phyloP scores from a whole-genome alignment of 179 eudicot species.

The Patellifolia procumbens region DNA sequence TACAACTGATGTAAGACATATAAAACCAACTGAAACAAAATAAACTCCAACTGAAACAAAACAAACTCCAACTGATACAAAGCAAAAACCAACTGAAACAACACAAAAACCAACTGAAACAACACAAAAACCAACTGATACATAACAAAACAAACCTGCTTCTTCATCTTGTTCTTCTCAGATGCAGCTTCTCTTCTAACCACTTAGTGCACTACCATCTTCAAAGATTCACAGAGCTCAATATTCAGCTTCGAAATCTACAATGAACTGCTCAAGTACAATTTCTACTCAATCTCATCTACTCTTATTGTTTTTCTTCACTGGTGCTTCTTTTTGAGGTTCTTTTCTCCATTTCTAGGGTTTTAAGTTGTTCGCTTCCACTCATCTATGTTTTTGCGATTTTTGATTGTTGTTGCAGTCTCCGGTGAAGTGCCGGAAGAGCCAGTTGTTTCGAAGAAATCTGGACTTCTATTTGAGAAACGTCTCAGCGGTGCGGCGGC shows the following conservation, averaged over 20 bases:
- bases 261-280: slow-evolving; percentile 43
- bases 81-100: too few relatives aligned
- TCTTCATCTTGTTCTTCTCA: too few relatives aligned
- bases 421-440: slow-evolving; percentile 98
- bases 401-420: slow-evolving; percentile 43
- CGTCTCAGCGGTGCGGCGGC: slow-evolving; percentile 79
- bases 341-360: slow-evolving; percentile 25
- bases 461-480: slow-evolving; percentile 88
- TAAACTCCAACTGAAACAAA: too few relatives aligned
- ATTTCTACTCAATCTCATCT: neutral
- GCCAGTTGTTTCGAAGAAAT: slow-evolving; percentile 80
- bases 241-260: neutral
- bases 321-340: too few relatives aligned
- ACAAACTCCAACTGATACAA: too few relatives aligned
- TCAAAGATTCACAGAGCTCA: neutral
- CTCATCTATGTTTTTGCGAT: neutral
- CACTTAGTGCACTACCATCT: neutral
- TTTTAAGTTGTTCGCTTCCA: slow-evolving; percentile 6
- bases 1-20: too few relatives aligned
- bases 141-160: too few relatives aligned
- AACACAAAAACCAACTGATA: too few relatives aligned
- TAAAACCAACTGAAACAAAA: too few relatives aligned
- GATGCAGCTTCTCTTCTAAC: too few relatives aligned
- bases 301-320: neutral
- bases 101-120: too few relatives aligned